Evolutionary conservation across 2,329 filamentous ascomycete genomes (phyloP), one percentile per base, ranked within the genome.

Genomic region (Colletotrichum lupini): DNA sequence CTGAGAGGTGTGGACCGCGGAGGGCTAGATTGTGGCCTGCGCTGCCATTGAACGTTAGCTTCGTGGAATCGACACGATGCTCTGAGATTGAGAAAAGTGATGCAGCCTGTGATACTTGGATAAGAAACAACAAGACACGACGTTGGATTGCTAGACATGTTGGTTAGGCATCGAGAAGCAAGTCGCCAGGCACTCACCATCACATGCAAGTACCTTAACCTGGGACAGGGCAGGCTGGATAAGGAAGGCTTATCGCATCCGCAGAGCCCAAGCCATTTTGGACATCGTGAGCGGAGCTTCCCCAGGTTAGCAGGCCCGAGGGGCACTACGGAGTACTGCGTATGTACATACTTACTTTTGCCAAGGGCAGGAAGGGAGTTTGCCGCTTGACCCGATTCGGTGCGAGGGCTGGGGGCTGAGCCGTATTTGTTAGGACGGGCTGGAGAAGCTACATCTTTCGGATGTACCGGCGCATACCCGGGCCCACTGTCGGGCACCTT

Each of bases 361-460:
- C 32, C 37, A 12, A 53, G 68, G 62, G 42, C 42, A 49, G 19
- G 42, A n/a, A 49, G 42, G 30, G 26, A 22, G 49, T 35, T 8
- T 59, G 57, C 68, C 64, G 58, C 68, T 68, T 58, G 64, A 68
- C 58, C 55, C 35, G 35, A 61, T 73, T 62, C 22, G 67, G 55
- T 16, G 56, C 9, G 58, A 62, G 49, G 52, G 69, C 56, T 67
- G n/a, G 30, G 59, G 28, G 66, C 26, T 35, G 55, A 32, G 28
- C 52, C 52, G 26, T 55, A 55, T 26, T 24, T 55, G n/a, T 55
- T 26, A 24, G 52, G 2, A 35, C 28, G 60, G 46, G 28, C 8
- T 19, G 42, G 14, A 22, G 5, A 16, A 32, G 59, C 9, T 62
- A 65, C 60, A 30, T 66, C 14, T 52, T 3, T n/a, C 35, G 59